Evolutionary conservation across 192 early-diverging fungal genomes (phyloP).

Genomic region (Coemansia sp.): DNA sequence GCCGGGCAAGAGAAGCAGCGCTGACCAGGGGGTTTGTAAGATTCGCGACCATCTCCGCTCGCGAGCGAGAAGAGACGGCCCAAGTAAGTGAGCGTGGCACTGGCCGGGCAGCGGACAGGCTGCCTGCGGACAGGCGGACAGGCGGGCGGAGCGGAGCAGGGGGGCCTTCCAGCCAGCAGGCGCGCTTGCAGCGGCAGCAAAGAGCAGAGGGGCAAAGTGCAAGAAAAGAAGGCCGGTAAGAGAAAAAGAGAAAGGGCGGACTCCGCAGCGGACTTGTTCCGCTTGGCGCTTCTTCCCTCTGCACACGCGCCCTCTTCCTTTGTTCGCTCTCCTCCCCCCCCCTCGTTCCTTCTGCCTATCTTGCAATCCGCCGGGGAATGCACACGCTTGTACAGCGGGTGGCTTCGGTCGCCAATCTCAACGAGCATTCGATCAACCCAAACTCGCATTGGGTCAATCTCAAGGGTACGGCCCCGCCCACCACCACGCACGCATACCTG

Average conservation of each 20-base stretch:
- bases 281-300: neutral
- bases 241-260: neutral
- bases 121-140: no score
- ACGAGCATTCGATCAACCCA: slow-evolving; percentile 47
- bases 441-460: slow-evolving; percentile 57
- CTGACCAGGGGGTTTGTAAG: no score
- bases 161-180: no score
- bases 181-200: no score
- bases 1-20: no score
- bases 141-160: no score
- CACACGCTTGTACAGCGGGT: slow-evolving; percentile 45
- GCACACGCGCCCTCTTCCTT: no score
- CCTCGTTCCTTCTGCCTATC: neutral
- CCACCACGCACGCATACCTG: no score
- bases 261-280: neutral
- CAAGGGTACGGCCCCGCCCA: slow-evolving; percentile 44
- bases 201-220: neutral
- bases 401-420: slow-evolving; percentile 47
- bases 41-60: no score
- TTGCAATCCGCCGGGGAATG: slow-evolving; percentile 11
- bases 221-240: neutral
- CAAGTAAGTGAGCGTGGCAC: no score
- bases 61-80: no score
- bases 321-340: neutral
- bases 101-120: no score